Conservation (phyloP, 129 eudicot genomes). For the Tanacetum coccineum region DNA sequence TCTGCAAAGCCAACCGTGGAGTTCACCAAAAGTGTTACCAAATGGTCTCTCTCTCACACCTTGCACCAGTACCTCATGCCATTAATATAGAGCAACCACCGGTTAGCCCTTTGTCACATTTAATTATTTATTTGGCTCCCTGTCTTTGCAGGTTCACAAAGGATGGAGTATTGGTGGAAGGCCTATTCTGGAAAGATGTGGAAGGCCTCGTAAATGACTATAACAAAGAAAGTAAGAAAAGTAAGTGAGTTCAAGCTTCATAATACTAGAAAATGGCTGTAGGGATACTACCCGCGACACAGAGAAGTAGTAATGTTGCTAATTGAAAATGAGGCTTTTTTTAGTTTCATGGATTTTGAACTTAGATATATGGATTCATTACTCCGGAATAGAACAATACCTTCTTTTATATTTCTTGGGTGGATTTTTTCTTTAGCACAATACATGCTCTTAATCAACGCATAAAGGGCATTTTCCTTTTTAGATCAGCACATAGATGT, state of each 20-base stretch:
- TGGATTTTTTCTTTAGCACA: neutral
- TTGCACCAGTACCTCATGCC: neutral
- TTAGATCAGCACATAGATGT: neutral
- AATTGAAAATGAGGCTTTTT: neutral
- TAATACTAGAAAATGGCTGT: neutral
- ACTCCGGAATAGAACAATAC: neutral
- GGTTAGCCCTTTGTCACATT: too few species aligned
- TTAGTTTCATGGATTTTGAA: neutral
- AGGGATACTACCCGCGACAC: neutral
- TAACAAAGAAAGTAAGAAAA: slow-evolving; percentile 19
- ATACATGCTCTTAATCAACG: neutral
- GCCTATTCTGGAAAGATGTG: slow-evolving; percentile 80
- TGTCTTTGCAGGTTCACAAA: slow-evolving; percentile 55
- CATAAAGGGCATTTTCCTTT: neutral
- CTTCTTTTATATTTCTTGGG: neutral
- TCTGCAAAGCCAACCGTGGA: slow-evolving; percentile 85
- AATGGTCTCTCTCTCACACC: slow-evolving; percentile 54
- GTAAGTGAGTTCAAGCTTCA: slow-evolving; percentile 4
- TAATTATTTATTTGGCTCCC: too few species aligned
- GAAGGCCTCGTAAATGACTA: slow-evolving; percentile 54
- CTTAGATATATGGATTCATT: neutral
- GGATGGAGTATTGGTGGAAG: slow-evolving; percentile 88
- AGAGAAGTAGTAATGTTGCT: neutral
- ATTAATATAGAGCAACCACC: too few species aligned
- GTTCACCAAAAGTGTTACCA: slow-evolving; percentile 83